A percentile compares a stretch with the other conserved stretches of the same genome.
Conservation (phyloP, 2,329 filamentous ascomycete genomes). For the Arthrobotrys sinensis region DNA sequence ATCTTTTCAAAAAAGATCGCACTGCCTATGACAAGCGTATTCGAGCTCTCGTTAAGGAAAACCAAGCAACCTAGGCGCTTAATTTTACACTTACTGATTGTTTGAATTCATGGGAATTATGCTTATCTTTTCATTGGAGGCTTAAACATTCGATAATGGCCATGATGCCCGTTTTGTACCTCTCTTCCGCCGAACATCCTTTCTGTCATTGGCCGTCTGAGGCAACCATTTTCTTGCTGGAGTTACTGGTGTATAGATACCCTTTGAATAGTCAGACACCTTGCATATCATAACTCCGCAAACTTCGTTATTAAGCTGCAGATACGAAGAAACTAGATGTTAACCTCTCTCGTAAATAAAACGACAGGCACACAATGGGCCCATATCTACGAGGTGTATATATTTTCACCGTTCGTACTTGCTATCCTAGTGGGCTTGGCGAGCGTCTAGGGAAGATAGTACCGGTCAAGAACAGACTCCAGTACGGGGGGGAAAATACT, state of each 20-base stretch:
- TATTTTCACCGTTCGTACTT: too few species aligned
- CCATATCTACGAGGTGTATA: too few species aligned
- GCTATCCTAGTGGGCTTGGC: too few species aligned
- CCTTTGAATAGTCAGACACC: constrained; percentile 31
- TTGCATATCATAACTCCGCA: not conserved
- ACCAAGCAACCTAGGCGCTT: constrained; percentile 43
- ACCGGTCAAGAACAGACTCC: not conserved
- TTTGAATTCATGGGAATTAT: not conserved
- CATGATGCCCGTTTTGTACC: not conserved
- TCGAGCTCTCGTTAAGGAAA: constrained; percentile 80
- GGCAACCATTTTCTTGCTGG: constrained; percentile 11
- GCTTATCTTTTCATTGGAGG: not conserved
- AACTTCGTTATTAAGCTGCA: not conserved
- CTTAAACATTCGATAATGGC: not conserved
- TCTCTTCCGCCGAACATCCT: not conserved
- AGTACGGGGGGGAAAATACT: not conserved
- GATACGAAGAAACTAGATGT: not conserved
- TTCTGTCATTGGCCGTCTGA: not conserved
- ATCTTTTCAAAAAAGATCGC: constrained; percentile 92
- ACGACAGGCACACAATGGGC: too few species aligned
- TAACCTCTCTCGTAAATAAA: too few species aligned
- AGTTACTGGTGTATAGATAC: constrained; percentile 47
- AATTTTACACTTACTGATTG: not conserved
- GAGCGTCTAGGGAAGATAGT: too few species aligned
- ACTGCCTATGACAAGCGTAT: constrained; percentile 90